Evolutionary conservation across 176 grass and related monocot species (phyloP), one percentile per base, ranked within the genome.

Genomic region (Oryza longistaminata): DNA sequence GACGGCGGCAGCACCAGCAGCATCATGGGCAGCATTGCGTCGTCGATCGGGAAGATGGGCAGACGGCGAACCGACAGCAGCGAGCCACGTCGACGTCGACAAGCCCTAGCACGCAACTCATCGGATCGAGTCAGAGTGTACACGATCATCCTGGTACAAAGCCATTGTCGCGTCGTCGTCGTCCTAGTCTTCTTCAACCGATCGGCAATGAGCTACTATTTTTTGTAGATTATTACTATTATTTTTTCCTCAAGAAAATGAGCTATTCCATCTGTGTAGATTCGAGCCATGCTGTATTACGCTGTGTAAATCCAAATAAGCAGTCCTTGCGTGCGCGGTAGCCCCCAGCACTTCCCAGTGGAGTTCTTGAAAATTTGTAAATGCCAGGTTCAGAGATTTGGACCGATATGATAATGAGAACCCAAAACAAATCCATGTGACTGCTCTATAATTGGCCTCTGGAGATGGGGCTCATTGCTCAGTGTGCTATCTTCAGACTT

Each of bases 11-110:
- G 93, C 84, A 94, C 92, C 64, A 92, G 91, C 81, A 90, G 90
- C 22, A 68, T 99, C 60, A 94, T 92, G 90, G 97, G 93, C 82
- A 95, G 85, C 89, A 91, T 91, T 46, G 89, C 89, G 33, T 91
- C 89, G 52, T 95, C 94, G 43, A 92, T 96, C 45, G 92, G 97
- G 19, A 99, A 88, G 88, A 89, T 99, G 93, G 91, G 91, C 40
- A 91, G 90, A 45, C 85, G 89, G 53, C 50, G 79, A 55, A 76
- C 85, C 15, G 89, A 88, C 48, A 81, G 89, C 85, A 85, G 53
- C 76, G 89, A 91, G 9, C 81, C n/a, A 76, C 65, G 14, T 91
- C 43, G 85, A 91, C 52, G 58, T 62, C 58, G 85, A 85, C 81
- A 91, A 91, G 81, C 81, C 81, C 19, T 91, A 91, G 85, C 13